These are phyloP conservation scores for Linnemannia zychae DNA, from an alignment of 192 early-diverging fungal genomes.

Conservation along the genomic window DNA sequence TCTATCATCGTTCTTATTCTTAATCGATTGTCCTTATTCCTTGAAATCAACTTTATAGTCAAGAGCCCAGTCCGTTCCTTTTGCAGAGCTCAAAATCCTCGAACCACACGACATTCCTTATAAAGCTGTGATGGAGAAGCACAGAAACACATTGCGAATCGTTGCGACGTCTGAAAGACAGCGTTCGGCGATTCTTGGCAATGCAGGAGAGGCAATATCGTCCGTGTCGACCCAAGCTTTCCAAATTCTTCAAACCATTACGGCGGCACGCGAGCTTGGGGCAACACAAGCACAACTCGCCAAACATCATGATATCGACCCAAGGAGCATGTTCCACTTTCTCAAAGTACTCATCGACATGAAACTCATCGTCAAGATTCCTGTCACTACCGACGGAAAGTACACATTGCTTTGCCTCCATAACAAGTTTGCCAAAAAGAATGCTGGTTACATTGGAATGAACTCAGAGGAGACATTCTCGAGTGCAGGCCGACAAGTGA, in stretches of 20 bases:
- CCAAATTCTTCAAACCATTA: constrained; percentile 60
- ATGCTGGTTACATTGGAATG: constrained; percentile 60
- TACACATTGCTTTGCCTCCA: constrained; percentile 73
- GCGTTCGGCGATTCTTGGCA: constrained; percentile 56
- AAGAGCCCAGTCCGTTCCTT: constrained; percentile 18
- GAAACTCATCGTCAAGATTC: constrained; percentile 73
- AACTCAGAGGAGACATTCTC: constrained; percentile 38
- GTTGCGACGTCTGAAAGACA: constrained; percentile 38
- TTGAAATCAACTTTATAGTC: constrained; percentile 6
- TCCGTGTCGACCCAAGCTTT: constrained; percentile 40
- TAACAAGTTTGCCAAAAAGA: constrained; percentile 62
- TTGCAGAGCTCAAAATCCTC: constrained; percentile 6
- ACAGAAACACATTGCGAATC: constrained; percentile 56
- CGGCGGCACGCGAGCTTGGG: constrained; percentile 60
- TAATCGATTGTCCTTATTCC: neutral
- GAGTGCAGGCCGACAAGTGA: constrained; percentile 19
- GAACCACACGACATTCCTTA: constrained; percentile 14
- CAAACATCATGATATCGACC: constrained; percentile 68
- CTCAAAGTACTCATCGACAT: constrained; percentile 64
- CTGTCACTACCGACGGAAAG: constrained; percentile 68
- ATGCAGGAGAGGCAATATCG: constrained; percentile 38
- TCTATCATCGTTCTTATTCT: neutral
- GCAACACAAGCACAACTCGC: constrained; percentile 71
- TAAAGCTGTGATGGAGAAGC: constrained; percentile 6
- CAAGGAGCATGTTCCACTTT: constrained; percentile 72